Percentiles rank a stretch among this genome's conserved stretches.
Conservation (phyloP, 495 filamentous ascomycete species). For the Aspergillus saccharolyticus region DNA sequence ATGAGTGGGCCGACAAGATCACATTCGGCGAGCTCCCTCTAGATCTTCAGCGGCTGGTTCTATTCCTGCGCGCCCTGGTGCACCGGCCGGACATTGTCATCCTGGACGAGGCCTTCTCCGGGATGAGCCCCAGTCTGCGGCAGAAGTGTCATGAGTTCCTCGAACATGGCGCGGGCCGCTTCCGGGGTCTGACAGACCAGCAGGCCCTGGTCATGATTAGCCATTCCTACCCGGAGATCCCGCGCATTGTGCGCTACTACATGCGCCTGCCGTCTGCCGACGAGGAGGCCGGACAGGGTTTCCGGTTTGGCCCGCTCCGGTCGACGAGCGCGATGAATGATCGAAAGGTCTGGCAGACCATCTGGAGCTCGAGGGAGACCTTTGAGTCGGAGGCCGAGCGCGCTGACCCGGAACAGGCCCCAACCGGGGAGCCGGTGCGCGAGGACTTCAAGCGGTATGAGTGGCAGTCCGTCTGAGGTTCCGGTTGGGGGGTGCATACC, state of each 20-base stretch:
- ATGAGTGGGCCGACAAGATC: constrained; percentile 65
- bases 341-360: constrained; percentile 24
- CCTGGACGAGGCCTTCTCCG: constrained; percentile 88
- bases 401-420: neutral
- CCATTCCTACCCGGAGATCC: constrained; percentile 87
- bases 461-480: constrained; percentile 11
- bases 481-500: too few relatives aligned
- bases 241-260: constrained; percentile 70
- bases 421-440: neutral
- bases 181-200: constrained; percentile 45
- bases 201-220: constrained; percentile 85
- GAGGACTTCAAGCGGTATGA: constrained; percentile 16
- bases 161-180: constrained; percentile 27
- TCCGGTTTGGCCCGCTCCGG: constrained; percentile 32
- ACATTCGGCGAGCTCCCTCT: constrained; percentile 71
- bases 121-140: constrained; percentile 75
- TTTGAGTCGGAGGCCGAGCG: constrained; percentile 14
- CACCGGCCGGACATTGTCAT: constrained; percentile 83
- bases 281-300: constrained; percentile 33
- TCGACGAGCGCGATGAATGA: constrained; percentile 15
- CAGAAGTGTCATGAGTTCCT: constrained; percentile 82
- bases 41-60: constrained; percentile 72
- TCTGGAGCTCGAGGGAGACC: constrained; percentile 23
- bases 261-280: constrained; percentile 67
- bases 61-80: constrained; percentile 81